Evolutionary conservation across 2,329 filamentous ascomycete species (phyloP), one percentile per base, ranked within the genome.

Genomic region (Chaetomium olivaceum): DNA sequence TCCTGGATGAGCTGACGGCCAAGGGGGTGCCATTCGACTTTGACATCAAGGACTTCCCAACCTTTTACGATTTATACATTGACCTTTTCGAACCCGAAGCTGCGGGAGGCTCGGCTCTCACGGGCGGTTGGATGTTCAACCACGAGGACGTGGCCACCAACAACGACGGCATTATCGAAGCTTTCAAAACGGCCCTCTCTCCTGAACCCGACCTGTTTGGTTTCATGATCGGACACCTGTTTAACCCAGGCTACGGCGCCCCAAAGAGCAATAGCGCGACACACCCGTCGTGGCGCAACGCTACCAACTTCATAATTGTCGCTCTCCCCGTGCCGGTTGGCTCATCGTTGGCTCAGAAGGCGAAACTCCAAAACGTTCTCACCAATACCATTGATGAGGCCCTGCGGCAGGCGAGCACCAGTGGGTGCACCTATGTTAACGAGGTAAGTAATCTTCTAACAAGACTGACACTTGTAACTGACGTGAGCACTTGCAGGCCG

Each of bases 401-500:
- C 1, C 73, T 82, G 56, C 73, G 75, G 33, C 68, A 75, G 16
- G 80, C 71, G 29, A 79, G 72, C 62, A 76, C 71, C 51, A 74
- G 74, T 48, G 77, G 77, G 0, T 77, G 78, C 36, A 77, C 78
- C 6, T 83, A 83, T 69, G 73, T 82, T 58, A 83, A 81, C 68
- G 81, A 83, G 73, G 74, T 75, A 2, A n/a, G n/a, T n/a, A n/a
- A n/a, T n/a, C n/a, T n/a, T n/a, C n/a, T n/a, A n/a, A n/a, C n/a
- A n/a, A n/a, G n/a, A n/a, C n/a, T n/a, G n/a, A n/a, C n/a, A n/a
- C n/a, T n/a, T n/a, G 7, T 43, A 33, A 33, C 25, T 62, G 16
- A 62, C 51, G 4, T 16, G 4, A 16, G 65, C 8, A 6, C 29
- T 8, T 43, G 1, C 27, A 66, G 71, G 71, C 71, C 43, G 72